A percentile compares a stretch with the other conserved stretches of the same genome.
Evolutionary conservation across 192 early-diverging fungal genomes (phyloP).

Genomic region (Chytriomyces confervae): DNA sequence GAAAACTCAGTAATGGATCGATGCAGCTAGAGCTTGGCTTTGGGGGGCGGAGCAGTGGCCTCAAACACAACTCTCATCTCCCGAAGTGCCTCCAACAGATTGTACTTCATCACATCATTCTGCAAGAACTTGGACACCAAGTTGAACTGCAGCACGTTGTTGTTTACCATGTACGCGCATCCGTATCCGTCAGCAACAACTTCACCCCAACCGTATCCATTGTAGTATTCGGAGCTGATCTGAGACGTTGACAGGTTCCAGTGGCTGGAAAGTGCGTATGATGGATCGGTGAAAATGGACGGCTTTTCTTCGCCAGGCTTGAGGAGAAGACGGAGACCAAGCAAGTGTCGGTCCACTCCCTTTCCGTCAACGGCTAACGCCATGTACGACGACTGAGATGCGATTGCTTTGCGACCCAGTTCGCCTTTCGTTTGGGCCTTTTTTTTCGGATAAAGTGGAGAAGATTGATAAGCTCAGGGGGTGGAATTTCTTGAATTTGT

Average conservation of each 20-base stretch:
- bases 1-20: too few species aligned
- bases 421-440: constrained; percentile 59
- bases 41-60: constrained; percentile 48
- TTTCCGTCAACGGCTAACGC: constrained; percentile 74
- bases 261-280: constrained; percentile 77
- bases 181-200: constrained; percentile 90
- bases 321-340: constrained; percentile 79
- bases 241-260: constrained; percentile 94
- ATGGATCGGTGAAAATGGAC: constrained; percentile 84
- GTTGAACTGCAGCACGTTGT: constrained; percentile 84
- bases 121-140: constrained; percentile 73
- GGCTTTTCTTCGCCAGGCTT: constrained; percentile 79
- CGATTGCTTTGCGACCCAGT: constrained; percentile 77
- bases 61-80: constrained; percentile 86
- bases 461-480: neutral
- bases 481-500: neutral
- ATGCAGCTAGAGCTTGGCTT: too few species aligned
- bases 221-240: constrained; percentile 88
- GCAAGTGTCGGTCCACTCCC: constrained; percentile 92
- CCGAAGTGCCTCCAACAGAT: constrained; percentile 83
- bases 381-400: constrained; percentile 81
- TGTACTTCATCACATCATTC: constrained; percentile 75
- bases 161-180: constrained; percentile 92
- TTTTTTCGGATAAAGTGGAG: constrained; percentile 2
- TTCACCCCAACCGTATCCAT: constrained; percentile 83